Base-by-base conservation (phyloP, 2,329 filamentous ascomycete genomes). In the Pestalotiopsis sp. region DNA sequence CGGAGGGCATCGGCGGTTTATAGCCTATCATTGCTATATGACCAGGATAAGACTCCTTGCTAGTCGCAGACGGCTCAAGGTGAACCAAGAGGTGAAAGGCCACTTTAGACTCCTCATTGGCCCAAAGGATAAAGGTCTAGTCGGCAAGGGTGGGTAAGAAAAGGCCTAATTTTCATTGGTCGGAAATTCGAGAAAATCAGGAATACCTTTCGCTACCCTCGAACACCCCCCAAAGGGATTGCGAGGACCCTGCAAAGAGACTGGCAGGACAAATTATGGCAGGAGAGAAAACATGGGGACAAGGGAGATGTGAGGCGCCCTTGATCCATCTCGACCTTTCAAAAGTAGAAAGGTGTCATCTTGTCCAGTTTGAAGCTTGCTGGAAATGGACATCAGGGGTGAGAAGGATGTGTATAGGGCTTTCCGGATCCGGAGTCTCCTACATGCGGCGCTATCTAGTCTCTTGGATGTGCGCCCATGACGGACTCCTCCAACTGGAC, bases 11-110 rank as follows among this genome's bases (percentile, higher is more conserved):
- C 30, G 30, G 30, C 30, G 30, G 58, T 61, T 61, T 61, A 63
- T 52, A 69, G 64, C 68, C 68, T 69, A 64, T 69, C 64, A 62
- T 65, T 69, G 68, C 58, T 55, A 57, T 67, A 67, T 65, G 55
- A 39, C 59, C 13, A 55, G 30, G 60, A 57, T 55, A n/a, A 14
- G 17, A 14, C 63, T 55, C 68, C 60, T 65, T 64, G 40, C 64
- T 68, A 68, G 67, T 64, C 57, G 67, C 64, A 48, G 58, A 66
- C 67, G 64, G 64, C 62, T 56, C 63, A 65, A 65, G 63, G 63
- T 65, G 44, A 52, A 35, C 58, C 52, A 55, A 66, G 59, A 56
- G 57, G 55, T 40, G 40, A 67, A 26, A 64, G 61, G 61, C 22
- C 67, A 14, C 17, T 56, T 68, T 55, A 48, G 60, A 20, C 26